Percentiles rank a stretch among this genome's conserved stretches.
These are phyloP conservation scores for Plantago rigida DNA, from an alignment of 305 asterid genomes.

Conservation along the genomic window DNA sequence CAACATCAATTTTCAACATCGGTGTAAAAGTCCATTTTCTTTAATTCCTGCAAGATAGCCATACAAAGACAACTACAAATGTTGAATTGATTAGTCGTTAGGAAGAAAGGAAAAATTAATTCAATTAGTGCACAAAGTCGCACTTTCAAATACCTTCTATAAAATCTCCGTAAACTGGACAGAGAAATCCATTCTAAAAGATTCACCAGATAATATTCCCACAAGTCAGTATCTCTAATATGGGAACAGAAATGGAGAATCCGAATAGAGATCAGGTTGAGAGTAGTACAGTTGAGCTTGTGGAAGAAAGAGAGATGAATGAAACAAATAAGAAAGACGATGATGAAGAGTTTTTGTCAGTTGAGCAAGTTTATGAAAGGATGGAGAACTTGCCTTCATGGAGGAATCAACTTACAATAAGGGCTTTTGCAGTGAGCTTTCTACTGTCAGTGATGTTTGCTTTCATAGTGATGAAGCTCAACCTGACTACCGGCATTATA, in stretches of 20 bases:
- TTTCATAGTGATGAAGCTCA: conserved; percentile 14
- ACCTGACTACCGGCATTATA: conserved; percentile 11
- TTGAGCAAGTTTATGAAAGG: conserved; percentile 5
- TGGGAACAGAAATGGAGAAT: conserved; percentile 7
- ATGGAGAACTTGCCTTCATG: conserved; percentile 3
- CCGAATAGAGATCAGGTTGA: background rate
- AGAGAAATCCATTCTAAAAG: background rate
- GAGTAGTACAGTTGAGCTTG: background rate
- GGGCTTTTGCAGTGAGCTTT: conserved; percentile 12
- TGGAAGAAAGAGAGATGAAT: background rate
- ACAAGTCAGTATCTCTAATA: background rate
- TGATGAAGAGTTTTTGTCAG: background rate
- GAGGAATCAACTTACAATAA: conserved; percentile 4
- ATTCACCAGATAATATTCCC: background rate
- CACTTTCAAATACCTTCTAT: conserved; percentile 3
- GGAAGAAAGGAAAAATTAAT: too few relatives aligned
- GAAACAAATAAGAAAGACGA: background rate
- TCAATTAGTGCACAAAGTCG: too few relatives aligned
- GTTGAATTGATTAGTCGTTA: too few relatives aligned
- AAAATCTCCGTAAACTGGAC: background rate
- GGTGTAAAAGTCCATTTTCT: too few relatives aligned
- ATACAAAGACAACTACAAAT: too few relatives aligned
- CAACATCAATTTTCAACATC: too few relatives aligned
- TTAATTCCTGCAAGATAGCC: too few relatives aligned
- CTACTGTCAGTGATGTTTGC: conserved; percentile 8